Base-by-base conservation (phyloP, 129 eudicot species). In the Escallonia herrerae region DNA sequence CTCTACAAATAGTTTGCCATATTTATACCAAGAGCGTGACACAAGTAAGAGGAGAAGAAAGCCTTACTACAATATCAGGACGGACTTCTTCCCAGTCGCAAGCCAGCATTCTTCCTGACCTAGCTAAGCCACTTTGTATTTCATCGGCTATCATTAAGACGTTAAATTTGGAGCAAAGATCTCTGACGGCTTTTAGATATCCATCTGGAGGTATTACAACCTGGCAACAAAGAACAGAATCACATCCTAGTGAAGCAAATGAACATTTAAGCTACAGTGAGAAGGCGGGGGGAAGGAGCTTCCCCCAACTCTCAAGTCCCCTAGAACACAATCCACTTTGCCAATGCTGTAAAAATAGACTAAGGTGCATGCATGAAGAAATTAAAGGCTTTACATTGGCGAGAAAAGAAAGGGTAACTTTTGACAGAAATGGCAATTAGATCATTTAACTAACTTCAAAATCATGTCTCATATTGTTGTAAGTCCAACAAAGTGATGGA, bases 21-120 rank as follows among this genome's bases (percentile, higher is more conserved):
- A 22, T 22, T 22, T 22, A 22, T 22, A 22, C 33, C 33, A 22
- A 22, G 33, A 22, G 33, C 38, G 38, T 33, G 33, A 38, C 15
- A 45, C 39, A 11, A 0, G 8, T 13, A 3, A 48, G 39, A 60
- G 15, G 9, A 56, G 47, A 13, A 51, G 6, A 67, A 15, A 39
- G 55, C 41, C 95, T 89, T 86, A 94, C 99, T 43, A 94, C 88
- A 57, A 94, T 76, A 75, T 94, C 97, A 47, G 99, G 95, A 13
- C 95, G 90, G 1, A 89, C 93, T 62, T 81, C 89, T 80, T 94
- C 99, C 99, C 99, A 94, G 10, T 94, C 99, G 76, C 96, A 89
- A 74, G 99, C 93, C 70, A 94, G 82, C 86, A 94, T 74, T 80
- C 82, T 83, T 77, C 99, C 99, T 7, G 99, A 88, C 47, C 99